These are phyloP conservation scores for Suillus clintonianus DNA, from an alignment of 768 basidiomycete genomes.

Conservation along the genomic window DNA sequence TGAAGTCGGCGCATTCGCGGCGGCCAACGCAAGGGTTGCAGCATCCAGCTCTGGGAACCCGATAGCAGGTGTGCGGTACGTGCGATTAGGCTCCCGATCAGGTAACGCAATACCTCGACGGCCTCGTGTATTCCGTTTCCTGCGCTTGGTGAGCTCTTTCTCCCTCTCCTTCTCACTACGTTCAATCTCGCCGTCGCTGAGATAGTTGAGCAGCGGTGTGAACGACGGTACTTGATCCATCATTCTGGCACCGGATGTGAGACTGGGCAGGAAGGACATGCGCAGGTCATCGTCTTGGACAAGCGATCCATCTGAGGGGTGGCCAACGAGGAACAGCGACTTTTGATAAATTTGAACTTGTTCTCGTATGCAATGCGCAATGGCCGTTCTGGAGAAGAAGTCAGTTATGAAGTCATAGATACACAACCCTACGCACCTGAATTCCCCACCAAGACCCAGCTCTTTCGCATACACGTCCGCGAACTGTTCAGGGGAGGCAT, in stretches of 20 bases:
- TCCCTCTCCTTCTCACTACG: constrained; percentile 90
- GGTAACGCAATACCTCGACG: constrained; percentile 81
- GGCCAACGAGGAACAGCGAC: constrained; percentile 87
- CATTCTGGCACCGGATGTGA: constrained; percentile 69
- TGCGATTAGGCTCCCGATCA: constrained; percentile 90
- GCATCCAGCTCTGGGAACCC: constrained; percentile 82
- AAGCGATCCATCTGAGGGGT: constrained; percentile 75
- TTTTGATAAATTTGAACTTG: constrained; percentile 92
- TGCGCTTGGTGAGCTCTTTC: constrained; percentile 84
- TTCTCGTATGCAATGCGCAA: constrained; percentile 94
- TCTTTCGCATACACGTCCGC: constrained; percentile 86
- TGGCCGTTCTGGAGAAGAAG: constrained; percentile 70
- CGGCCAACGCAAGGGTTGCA: constrained; percentile 65
- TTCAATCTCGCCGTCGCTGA: constrained; percentile 88
- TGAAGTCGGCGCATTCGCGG: constrained; percentile 67
- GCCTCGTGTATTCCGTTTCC: constrained; percentile 83
- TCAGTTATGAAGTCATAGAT: constrained; percentile 12
- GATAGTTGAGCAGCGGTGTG: constrained; percentile 87
- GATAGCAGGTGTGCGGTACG: constrained; percentile 86
- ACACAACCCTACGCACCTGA: constrained; percentile 60
- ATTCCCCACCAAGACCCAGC: constrained; percentile 88
- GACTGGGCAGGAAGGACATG: constrained; percentile 83
- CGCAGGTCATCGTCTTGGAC: constrained; percentile 91
- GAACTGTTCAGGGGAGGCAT: constrained; percentile 89
- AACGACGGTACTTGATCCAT: constrained; percentile 77